Evolutionary conservation across 2,329 filamentous ascomycete species (phyloP), one percentile per base, ranked within the genome.

Genomic region (Didymella arachidicola): DNA sequence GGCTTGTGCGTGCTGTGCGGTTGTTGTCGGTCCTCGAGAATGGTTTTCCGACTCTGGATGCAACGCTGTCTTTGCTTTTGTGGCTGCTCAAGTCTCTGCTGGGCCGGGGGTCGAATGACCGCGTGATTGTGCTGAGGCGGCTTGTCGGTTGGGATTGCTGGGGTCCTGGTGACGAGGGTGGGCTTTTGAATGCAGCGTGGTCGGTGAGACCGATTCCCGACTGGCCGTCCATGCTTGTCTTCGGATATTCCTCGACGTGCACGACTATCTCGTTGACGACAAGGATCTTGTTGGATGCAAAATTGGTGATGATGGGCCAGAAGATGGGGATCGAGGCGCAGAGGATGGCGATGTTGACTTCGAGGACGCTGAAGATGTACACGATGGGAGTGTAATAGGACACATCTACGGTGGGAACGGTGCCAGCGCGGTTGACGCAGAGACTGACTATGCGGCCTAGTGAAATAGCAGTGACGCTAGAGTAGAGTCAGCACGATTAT

Each of bases 221-320:
- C 12, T 55, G 41, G n/a, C 52, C 57, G 16, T 60, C 57, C 36
- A 67, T 59, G 53, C 64, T 70, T 6, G 54, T 53, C 38, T 66
- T 62, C 1, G 61, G 52, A 5, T 56, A 59, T n/a, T 62, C 47
- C 42, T 74, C 70, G 19, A 73, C 70, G 43, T 66, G 74, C 47
- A 78, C 66, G 43, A 73, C 70, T 60, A 78, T 70, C 54, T 78
- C 75, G 48, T 76, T 77, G 60, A 77, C 72, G 57, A 77, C 74
- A 39, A 76, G 72, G 60, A 77, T 78, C 32, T 72, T 74, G 63
- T 74, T 74, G 34, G 62, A 47, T 5, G 73, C 65, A 16, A 77
- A 47, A 16, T 64, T 68, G 18, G 59, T 61, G 50, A 78, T 72
- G 34, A 71, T 59, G 12, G 76, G 76, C 75, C 75, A 78, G 69